Evolutionary conservation across 2,329 filamentous ascomycete species (phyloP), one percentile per base, ranked within the genome.

Genomic region (Diaporthe capsici): DNA sequence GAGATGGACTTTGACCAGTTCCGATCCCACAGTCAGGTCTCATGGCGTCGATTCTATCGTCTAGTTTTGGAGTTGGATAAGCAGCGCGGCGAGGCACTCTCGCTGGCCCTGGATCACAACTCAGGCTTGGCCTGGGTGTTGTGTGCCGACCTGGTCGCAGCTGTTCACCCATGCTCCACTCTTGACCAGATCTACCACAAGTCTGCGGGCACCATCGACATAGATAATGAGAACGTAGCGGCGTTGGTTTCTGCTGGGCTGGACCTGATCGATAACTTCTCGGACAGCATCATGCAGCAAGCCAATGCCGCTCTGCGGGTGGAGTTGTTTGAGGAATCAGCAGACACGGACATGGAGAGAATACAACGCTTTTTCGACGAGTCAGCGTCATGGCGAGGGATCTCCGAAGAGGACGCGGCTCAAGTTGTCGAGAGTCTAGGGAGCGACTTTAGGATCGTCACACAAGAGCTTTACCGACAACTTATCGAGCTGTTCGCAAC

Each of bases 41-140:
- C 98, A 82, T 99, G 97, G 97, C 92, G 94, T 77, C 91, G 94
- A 70, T 98, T 98, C 84, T 98, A 95, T 86, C 92, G 95, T 44
- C 89, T 98, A 25, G 89, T 98, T 25, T 89, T 94, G 17, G 96
- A 98, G 82, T 86, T 99, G 55, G 95, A 98, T 82, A 95, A 94
- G 80, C 93, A 95, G 80, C 90, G 96, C 80, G 93, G 94, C 25
- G 96, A 98, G 81, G 93, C 94, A 0, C 85, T 98, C 60, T 92
- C 94, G 1, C 87, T 98, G 60, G 91, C 92, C 0, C 92, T 94
- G 73, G 97, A 98, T 80, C 83, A 89, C 0, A 88, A 90, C 65
- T 88, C 90, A 13, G 92, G 93, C 68, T 90, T 96, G 86, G 91
- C 95, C 2, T 98, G 95, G 95, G 89, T 97, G 63, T 89, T 98